A percentile compares a stretch with the other conserved stretches of the same genome.
Evolutionary conservation across 208 protist genomes (phyloP).

Genomic region (Wallacemonas rigidus): DNA sequence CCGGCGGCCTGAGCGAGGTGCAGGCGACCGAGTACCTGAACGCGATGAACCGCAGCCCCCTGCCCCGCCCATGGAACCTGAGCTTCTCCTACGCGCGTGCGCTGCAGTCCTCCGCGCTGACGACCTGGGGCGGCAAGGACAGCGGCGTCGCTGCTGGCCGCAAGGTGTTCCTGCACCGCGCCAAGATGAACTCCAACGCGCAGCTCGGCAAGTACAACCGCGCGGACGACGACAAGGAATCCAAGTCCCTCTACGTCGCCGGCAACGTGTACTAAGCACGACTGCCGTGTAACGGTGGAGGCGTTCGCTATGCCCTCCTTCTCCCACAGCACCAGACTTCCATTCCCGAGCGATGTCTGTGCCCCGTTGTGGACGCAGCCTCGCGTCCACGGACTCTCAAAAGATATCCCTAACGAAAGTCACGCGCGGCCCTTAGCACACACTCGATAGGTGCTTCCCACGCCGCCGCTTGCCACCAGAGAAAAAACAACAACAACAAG

Average conservation of each 20-base stretch:
- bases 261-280: slow-evolving; percentile 77
- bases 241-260: slow-evolving; percentile 87
- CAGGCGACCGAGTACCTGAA: slow-evolving; percentile 96
- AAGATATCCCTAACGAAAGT: too few species aligned
- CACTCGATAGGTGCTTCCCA: too few species aligned
- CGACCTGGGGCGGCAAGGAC: slow-evolving; percentile 93
- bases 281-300: background rate
- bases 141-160: slow-evolving; percentile 78
- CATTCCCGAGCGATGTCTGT: too few species aligned
- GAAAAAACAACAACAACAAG: too few species aligned
- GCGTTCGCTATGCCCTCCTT: too few species aligned
- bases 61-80: slow-evolving; percentile 86
- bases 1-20: slow-evolving; percentile 95
- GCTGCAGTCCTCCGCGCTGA: slow-evolving; percentile 91
- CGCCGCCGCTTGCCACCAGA: too few species aligned
- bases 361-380: too few species aligned
- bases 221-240: slow-evolving; percentile 67
- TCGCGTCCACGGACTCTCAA: too few species aligned
- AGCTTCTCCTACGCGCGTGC: slow-evolving; percentile 97
- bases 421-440: too few species aligned
- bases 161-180: slow-evolving; percentile 78
- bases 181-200: slow-evolving; percentile 81
- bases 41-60: slow-evolving; percentile 89
- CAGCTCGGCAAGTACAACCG: slow-evolving; percentile 81
- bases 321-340: too few species aligned